These are phyloP conservation scores for Gossypium mustelinum DNA, from an alignment of 345 rosid genomes.

Conservation along the genomic window DNA sequence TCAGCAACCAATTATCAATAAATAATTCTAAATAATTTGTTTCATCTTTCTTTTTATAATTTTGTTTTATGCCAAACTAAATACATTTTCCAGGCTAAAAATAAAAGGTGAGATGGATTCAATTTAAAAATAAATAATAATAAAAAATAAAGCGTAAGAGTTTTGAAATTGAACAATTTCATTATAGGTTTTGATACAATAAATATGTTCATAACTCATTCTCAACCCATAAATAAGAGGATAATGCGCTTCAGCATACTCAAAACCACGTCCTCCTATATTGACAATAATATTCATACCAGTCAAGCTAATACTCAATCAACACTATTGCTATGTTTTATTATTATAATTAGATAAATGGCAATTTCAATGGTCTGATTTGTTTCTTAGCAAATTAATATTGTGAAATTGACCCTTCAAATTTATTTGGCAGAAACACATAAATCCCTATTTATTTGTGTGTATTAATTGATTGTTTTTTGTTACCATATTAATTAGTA, in stretches of 20 bases:
- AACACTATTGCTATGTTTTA: too few species aligned
- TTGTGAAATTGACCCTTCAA: slow-evolving; percentile 1
- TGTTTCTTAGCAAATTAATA: not conserved
- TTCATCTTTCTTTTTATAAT: not conserved
- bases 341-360: not conserved
- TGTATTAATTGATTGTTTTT: not conserved
- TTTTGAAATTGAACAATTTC: too few species aligned
- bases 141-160: too few species aligned
- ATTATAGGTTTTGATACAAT: too few species aligned
- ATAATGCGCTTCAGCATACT: rapidly evolving
- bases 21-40: too few species aligned
- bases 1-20: not conserved
- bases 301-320: too few species aligned
- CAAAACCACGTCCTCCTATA: rapidly evolving
- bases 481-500: not conserved
- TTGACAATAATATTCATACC: rapidly evolving
- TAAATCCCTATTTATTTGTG: not conserved
- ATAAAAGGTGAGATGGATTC: too few species aligned
- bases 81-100: too few species aligned
- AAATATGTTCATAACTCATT: too few species aligned
- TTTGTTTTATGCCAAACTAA: not conserved
- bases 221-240: rapidly evolving
- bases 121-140: too few species aligned
- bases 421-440: not conserved
- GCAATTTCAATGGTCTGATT: not conserved